Evolutionary conservation across 2,329 filamentous ascomycete genomes (phyloP).

Genomic region (Acrocalymma vagum): DNA sequence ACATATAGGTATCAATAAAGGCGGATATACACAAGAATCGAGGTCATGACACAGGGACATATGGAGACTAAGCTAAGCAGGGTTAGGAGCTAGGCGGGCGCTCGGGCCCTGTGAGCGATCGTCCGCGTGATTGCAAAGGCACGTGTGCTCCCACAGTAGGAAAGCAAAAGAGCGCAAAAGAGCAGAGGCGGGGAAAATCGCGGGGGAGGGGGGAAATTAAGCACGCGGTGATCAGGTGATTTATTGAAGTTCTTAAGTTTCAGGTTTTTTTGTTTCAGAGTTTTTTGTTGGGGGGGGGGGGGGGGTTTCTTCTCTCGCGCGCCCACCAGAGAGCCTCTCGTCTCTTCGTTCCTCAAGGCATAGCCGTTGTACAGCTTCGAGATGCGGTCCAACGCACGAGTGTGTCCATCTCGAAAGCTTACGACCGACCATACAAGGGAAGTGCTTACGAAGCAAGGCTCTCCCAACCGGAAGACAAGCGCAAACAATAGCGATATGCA

Average conservation of each 20-base stretch:
- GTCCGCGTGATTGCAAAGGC: constrained; percentile 4
- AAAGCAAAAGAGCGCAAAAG: too few species aligned
- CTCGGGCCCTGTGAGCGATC: constrained; percentile 3
- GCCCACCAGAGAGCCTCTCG: constrained; percentile 8
- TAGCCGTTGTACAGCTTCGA: too few species aligned
- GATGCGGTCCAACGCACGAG: too few species aligned
- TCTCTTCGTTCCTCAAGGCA: constrained; percentile 9
- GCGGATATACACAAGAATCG: too few species aligned
- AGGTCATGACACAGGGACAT: too few species aligned
- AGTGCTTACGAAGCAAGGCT: constrained; percentile 8
- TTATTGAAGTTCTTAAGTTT: too few species aligned
- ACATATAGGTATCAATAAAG: too few species aligned
- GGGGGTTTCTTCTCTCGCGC: constrained; percentile 5
- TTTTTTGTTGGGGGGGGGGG: too few species aligned
- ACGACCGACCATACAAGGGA: constrained; percentile 6
- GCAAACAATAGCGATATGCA: constrained; percentile 10
- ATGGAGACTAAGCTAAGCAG: too few species aligned
- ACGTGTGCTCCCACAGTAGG: constrained; percentile 2
- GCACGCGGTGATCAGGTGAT: too few species aligned
- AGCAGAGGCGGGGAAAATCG: too few species aligned
- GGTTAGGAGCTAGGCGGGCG: not conserved
- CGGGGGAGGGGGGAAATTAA: constrained; percentile 2
- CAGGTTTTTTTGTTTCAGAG: constrained; percentile 6
- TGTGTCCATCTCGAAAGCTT: constrained; percentile 7
- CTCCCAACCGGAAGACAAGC: constrained; percentile 7